Evolutionary conservation across 768 basidiomycete genomes (phyloP), one percentile per base, ranked within the genome.

Genomic region (Boletus subparvulus): DNA sequence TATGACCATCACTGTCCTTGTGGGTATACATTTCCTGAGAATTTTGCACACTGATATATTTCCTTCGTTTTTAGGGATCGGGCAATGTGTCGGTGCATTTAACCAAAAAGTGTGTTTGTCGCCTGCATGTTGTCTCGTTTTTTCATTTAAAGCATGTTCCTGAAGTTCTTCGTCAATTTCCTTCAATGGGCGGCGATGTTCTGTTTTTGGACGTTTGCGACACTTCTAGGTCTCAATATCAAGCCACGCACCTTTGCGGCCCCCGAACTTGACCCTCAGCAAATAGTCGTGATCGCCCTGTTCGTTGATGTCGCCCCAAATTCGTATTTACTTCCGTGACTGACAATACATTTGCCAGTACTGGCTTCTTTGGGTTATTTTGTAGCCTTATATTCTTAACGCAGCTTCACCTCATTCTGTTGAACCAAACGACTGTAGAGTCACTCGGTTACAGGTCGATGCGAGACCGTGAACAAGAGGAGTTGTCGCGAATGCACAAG

Each of bases 1-100:
- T 94, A 86, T 61, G 92, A 94, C 66, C 92, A 94, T 72, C 92
- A 94, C 66, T 94, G 92, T 73, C 92, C 92, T 48, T 94, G 90
- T 90, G 69, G 61, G 86, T 75, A 7, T 19, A 26, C 42, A 39
- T 28, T 54, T 51, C 41, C 14, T 46, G 53, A 35, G 35, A 40
- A 16, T 28, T 37, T 9, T 19, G 50, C 44, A 28, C 13, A 41
- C 28, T 48, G 24, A 39, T 52, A 11, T 54, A 52, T 24, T 33
- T 24, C 13, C 11, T 47, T 43, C 41, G 7, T 57, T 40, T 37
- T 55, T 30, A 84, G 90, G 94, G 94, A 87, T 98, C 50, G 94
- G 94, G 12, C 91, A 94, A 65, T 98, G 94, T 61, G 92, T 97
- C 19, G 94, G 94, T 12, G 94, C 93, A 49, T 82, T 83, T 39